These are phyloP conservation scores for Fusarium equiseti DNA, from an alignment of 2,329 filamentous ascomycete species.

Conservation along the genomic window DNA sequence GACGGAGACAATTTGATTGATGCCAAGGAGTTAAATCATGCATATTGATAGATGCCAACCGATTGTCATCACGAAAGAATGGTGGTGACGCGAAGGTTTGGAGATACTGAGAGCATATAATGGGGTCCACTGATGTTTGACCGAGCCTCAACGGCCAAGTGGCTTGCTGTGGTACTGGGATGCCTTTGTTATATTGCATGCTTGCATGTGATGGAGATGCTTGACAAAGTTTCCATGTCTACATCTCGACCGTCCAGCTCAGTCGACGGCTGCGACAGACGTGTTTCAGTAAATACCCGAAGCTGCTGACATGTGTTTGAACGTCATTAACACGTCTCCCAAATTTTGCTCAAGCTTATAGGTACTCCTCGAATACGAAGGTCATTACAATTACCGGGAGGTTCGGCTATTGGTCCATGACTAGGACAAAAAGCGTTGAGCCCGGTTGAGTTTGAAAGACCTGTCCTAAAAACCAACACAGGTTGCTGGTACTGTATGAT, in stretches of 20 bases:
- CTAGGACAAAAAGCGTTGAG: constrained; percentile 10
- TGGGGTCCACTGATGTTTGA: constrained; percentile 1
- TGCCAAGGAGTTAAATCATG: background rate
- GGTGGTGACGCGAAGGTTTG: background rate
- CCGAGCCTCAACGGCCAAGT: background rate
- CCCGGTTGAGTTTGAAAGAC: constrained; percentile 17
- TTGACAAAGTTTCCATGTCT: background rate
- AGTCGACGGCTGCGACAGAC: background rate
- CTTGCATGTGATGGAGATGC: constrained; percentile 35
- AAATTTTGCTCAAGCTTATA: constrained; percentile 3
- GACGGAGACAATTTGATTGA: background rate
- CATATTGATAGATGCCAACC: background rate
- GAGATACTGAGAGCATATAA: constrained; percentile 19
- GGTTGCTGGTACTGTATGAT: background rate
- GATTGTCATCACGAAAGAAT: background rate
- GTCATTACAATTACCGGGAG: background rate
- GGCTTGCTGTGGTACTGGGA: constrained; percentile 6
- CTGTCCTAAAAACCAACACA: constrained; percentile 18
- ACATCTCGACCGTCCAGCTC: background rate
- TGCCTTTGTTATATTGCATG: constrained; percentile 2
- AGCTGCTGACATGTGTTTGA: background rate
- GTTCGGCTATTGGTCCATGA: background rate
- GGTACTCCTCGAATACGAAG: background rate
- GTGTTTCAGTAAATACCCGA: background rate
- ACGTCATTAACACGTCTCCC: background rate